Base-by-base conservation (phyloP, 2,329 filamentous ascomycete species). In the Pseudophaeomoniella oleicola region DNA sequence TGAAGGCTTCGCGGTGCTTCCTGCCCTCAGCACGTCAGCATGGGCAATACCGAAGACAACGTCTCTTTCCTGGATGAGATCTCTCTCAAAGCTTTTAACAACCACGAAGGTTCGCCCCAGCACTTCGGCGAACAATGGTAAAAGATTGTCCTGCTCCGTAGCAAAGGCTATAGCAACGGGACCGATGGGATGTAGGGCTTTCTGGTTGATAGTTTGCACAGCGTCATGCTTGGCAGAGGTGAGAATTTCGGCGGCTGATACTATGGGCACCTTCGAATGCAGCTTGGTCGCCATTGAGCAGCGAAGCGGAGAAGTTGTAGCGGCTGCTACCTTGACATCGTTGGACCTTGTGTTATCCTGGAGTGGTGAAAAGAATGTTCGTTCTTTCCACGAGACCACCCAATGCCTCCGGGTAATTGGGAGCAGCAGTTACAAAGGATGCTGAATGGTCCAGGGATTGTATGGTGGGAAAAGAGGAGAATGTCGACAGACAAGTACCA, bases 41-140 rank as follows among this genome's bases (percentile, higher is more conserved):
- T 71, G 71, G 31, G 64, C 56, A 35, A 87, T 63, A 2, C 81
- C 83, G 33, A 84, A 64, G 5, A 88, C 77, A n/a, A 72, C 66
- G 42, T 75, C 72, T 48, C 68, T 60, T 48, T 80, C 68, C 36
- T 71, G 61, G 35, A 58, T 48, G 44, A 63, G 63, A 47, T 76
- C 63, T 32, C 70, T 59, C 42, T 64, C 59, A 55, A 81, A 67
- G 38, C 67, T 61, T 19, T 63, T 56, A 37, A 72, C 71, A 31
- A 78, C 62, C 40, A 68, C 71, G 58, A 72, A 78, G 14, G 78
- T 71, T 53, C 86, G 83, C 11, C 84, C 83, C 30, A 90, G 60
- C 5, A 88, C 78, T 49, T 88, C 81, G 16, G 83, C 82, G 46
- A 87, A 81, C 19, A 82, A 63, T 15, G 73, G 72, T 17, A 87